phyloP scores from a whole-genome alignment of 306 rosid genomes.

The Hippophae rhamnoides region DNA sequence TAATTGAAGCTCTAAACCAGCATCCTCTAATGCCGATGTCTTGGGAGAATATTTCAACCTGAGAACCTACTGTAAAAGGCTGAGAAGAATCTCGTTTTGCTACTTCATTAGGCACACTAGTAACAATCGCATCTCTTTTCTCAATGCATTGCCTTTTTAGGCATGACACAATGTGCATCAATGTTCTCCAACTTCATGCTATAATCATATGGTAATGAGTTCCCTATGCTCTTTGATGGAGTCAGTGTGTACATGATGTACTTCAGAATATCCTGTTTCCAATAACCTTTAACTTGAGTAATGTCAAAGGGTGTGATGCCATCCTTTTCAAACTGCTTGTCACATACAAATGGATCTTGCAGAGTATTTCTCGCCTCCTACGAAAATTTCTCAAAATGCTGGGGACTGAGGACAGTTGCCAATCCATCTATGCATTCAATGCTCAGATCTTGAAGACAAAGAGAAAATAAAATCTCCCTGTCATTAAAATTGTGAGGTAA shows the following conservation, averaged over 20 bases:
- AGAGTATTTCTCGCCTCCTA: constrained; percentile 38
- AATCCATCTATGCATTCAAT: constrained; percentile 94
- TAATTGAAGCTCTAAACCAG: constrained; percentile 69
- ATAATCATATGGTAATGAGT: constrained; percentile 35
- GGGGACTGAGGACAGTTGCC: constrained; percentile 76
- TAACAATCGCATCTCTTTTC: constrained; percentile 14
- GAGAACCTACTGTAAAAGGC: constrained; percentile 41
- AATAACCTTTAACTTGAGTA: constrained; percentile 69
- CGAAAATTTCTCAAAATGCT: constrained; percentile 54
- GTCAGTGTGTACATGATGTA: constrained; percentile 30
- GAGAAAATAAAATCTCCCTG: constrained; percentile 91
- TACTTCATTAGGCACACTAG: constrained; percentile 15
- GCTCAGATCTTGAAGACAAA: constrained; percentile 93
- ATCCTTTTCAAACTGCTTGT: constrained; percentile 52
- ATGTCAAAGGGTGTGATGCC: constrained; percentile 62
- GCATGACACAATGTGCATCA: constrained; percentile 28
- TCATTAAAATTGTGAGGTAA: constrained; percentile 75
- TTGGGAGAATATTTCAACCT: constrained; percentile 74
- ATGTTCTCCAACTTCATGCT: constrained; percentile 5
- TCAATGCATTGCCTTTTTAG: constrained; percentile 36
- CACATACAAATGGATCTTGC: constrained; percentile 57
- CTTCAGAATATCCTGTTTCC: constrained; percentile 78
- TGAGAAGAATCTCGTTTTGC: constrained; percentile 12
- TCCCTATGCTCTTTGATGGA: constrained; percentile 33
- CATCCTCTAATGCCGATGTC: constrained; percentile 91